Percentiles rank a stretch among this genome's conserved stretches.
phyloP scores from a whole-genome alignment of 805 yeast species.

The Ogataea corticis region DNA sequence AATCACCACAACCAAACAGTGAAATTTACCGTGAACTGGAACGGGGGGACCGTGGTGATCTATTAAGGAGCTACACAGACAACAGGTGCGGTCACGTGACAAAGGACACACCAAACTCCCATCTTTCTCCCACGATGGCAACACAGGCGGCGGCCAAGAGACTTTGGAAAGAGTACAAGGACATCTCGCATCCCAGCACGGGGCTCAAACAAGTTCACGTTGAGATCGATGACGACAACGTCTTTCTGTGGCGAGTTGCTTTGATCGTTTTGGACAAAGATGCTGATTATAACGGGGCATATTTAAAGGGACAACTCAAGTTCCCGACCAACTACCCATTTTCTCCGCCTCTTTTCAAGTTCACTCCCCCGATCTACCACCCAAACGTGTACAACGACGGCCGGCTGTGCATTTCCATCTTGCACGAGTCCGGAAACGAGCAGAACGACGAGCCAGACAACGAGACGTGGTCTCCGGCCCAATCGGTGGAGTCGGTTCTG shows the following conservation, averaged over 20 bases:
- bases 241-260: conserved; percentile 78
- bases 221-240: conserved; percentile 56
- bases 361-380: conserved; percentile 93
- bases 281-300: conserved; percentile 91
- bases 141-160: conserved; percentile 65
- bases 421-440: conserved; percentile 84
- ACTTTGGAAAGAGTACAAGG: conserved; percentile 89
- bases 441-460: conserved; percentile 91
- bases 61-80: neutral
- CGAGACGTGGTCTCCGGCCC: conserved; percentile 95
- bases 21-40: neutral
- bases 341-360: conserved; percentile 89
- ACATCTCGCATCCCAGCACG: conserved; percentile 88
- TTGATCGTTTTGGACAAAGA: conserved; percentile 90
- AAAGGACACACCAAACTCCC: neutral
- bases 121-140: conserved; percentile 10
- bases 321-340: conserved; percentile 92
- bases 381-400: conserved; percentile 97
- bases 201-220: conserved; percentile 42
- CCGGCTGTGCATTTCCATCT: conserved; percentile 86
- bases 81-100: too few relatives aligned
- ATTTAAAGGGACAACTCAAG: conserved; percentile 88
- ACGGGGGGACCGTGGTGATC: neutral
- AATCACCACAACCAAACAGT: neutral
- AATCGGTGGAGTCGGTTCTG: conserved; percentile 90